phyloP scores from a whole-genome alignment of 192 early-diverging fungal genomes.

The Lobosporangium transversale region DNA sequence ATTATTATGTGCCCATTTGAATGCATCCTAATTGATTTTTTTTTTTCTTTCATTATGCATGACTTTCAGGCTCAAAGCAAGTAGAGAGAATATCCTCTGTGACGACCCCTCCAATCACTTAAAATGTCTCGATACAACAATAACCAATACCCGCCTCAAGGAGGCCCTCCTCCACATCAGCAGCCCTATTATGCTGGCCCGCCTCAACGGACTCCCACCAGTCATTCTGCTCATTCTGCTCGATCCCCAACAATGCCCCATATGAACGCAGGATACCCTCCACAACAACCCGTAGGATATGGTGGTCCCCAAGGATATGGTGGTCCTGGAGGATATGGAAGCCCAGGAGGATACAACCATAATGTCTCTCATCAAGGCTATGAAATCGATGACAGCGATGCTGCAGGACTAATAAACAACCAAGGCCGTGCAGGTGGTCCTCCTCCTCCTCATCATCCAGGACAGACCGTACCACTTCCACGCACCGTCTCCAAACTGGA shows the following conservation, averaged over 20 bases:
- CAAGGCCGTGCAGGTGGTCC: constrained; percentile 40
- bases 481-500: constrained; percentile 39
- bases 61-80: neutral
- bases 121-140: constrained; percentile 38
- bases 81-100: neutral
- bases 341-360: constrained; percentile 27
- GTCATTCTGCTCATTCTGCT: constrained; percentile 6
- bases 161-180: constrained; percentile 21
- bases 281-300: constrained; percentile 37
- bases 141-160: constrained; percentile 44
- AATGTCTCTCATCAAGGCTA: constrained; percentile 33
- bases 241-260: constrained; percentile 30
- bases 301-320: constrained; percentile 10
- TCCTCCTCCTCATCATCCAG: constrained; percentile 4
- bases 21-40: no score
- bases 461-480: constrained; percentile 13
- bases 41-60: no score
- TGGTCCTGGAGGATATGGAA: constrained; percentile 2
- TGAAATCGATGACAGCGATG: constrained; percentile 38
- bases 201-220: constrained; percentile 21
- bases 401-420: constrained; percentile 36
- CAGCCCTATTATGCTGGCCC: constrained; percentile 46
- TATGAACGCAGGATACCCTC: constrained; percentile 22
- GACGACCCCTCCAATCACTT: neutral
- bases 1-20: no score